Base-by-base conservation (phyloP, 2,329 filamentous ascomycete genomes). In the Aspergillaceae sp. region DNA sequence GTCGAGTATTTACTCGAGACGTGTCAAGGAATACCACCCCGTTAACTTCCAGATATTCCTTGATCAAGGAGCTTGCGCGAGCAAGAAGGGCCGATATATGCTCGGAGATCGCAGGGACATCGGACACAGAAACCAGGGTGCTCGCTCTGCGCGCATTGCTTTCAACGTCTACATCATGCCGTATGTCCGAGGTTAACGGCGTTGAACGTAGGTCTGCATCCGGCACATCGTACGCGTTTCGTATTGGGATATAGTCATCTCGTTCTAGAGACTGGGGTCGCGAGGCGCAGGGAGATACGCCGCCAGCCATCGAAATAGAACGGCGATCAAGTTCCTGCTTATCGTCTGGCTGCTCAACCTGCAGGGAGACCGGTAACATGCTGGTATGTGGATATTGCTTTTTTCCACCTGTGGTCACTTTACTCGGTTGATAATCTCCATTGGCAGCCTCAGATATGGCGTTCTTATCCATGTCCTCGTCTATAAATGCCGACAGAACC, bases 401-500 rank as follows among this genome's bases (percentile, higher is more conserved):
- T 19, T 19, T 19, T 19, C 19, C 19, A 19, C 19, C 19, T 19
- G 19, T 19, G 19, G 19, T 19, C 30, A 5, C 30, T 32, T 32
- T 9, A 32, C 8, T 9, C 30, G 30, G 30, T 32, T 38, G n/a
- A 11, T 19, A 11, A 26, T 38, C 11, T 8, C 36, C 9, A 28
- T 8, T 26, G 7, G 11, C 26, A 26, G 11, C 11, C 9, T 38
- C 11, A 28, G 19, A 19, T 19, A 38, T 8, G 7, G 26, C 36
- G 7, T 27, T 28, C 36, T 19, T 36, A 26, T 7, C 36, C 26
- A 8, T 38, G 36, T 38, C 19, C 19, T 19, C 19, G 19, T 19
- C 19, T 19, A 27, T 68, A 46, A 76, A 77, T 2, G 65, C 56
- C 0, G 69, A 71, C 10, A 79, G 61, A 0, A 74, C 75, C 29